Evolutionary conservation across 352 stramenopile species (phyloP).

Genomic region (Phytophthora foliorum): DNA sequence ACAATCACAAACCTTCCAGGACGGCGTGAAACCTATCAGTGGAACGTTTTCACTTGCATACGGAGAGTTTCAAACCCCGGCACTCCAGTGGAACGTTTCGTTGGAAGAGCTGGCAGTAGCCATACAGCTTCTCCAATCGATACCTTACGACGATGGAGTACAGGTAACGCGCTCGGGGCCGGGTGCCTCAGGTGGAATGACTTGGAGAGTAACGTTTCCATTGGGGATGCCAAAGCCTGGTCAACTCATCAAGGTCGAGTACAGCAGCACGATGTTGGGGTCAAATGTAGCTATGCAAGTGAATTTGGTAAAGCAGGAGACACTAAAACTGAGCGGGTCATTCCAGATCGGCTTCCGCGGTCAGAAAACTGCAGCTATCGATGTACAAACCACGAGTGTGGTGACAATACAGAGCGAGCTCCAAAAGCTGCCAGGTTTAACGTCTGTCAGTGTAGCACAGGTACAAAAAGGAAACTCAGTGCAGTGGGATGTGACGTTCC

Average conservation of each 20-base stretch:
- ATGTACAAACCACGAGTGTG: constrained; percentile 29
- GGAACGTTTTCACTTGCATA: constrained; percentile 67
- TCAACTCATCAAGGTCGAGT: constrained; percentile 42
- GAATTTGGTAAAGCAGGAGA: constrained; percentile 46
- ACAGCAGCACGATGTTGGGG: constrained; percentile 44
- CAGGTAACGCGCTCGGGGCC: constrained; percentile 51
- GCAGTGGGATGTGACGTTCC: constrained; percentile 53
- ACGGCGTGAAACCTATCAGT: constrained; percentile 47
- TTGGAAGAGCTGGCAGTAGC: constrained; percentile 81
- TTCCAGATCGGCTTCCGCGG: constrained; percentile 49
- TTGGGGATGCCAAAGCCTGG: constrained; percentile 43
- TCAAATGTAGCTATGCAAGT: constrained; percentile 48
- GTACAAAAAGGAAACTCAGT: constrained; percentile 15
- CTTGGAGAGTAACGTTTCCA: constrained; percentile 69
- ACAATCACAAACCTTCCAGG: constrained; percentile 41
- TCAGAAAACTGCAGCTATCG: constrained; percentile 44
- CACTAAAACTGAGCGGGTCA: constrained; percentile 44
- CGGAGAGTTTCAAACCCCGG: constrained; percentile 54
- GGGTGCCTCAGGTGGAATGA: constrained; percentile 45
- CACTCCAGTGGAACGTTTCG: constrained; percentile 83
- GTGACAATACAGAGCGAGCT: constrained; percentile 39
- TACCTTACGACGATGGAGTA: constrained; percentile 64
- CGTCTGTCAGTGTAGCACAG: constrained; percentile 31
- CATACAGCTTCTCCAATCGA: constrained; percentile 71
- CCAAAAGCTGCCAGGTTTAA: constrained; percentile 24